These are phyloP conservation scores for Stachybotrys chlorohalonatus DNA, from an alignment of 2,329 filamentous ascomycete species.

Conservation along the genomic window DNA sequence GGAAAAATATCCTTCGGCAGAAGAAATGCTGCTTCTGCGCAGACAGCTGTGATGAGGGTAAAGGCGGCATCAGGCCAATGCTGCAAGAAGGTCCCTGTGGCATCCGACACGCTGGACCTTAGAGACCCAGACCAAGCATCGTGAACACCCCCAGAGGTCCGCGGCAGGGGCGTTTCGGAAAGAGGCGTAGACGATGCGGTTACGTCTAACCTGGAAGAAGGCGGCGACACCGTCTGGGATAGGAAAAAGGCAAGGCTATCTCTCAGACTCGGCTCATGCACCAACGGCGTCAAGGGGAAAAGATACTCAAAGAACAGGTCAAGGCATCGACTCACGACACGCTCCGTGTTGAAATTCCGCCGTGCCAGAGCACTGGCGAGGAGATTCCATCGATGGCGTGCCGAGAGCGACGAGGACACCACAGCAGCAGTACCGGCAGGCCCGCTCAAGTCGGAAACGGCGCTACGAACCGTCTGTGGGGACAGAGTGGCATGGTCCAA, in stretches of 20 bases:
- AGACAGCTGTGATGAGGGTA: slow-evolving; percentile 33
- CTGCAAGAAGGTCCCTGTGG: slow-evolving; percentile 9
- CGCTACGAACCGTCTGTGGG: slow-evolving; percentile 11
- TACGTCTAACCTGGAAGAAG: not conserved
- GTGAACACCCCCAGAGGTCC: not conserved
- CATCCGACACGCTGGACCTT: slow-evolving; percentile 4
- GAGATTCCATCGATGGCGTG: slow-evolving; percentile 18
- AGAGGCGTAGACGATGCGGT: not conserved
- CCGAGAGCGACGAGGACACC: slow-evolving; percentile 6
- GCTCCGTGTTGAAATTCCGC: slow-evolving; percentile 13
- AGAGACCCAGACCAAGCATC: slow-evolving; percentile 1
- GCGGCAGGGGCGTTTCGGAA: not conserved
- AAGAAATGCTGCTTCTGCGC: slow-evolving; percentile 30
- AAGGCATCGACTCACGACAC: slow-evolving; percentile 22
- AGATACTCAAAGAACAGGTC: slow-evolving; percentile 33
- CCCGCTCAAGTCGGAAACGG: slow-evolving; percentile 4
- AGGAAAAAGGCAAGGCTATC: slow-evolving; percentile 23
- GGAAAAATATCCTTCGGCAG: slow-evolving; percentile 29
- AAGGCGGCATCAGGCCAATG: slow-evolving; percentile 28
- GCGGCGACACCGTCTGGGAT: slow-evolving; percentile 4
- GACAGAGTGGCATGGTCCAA: slow-evolving; percentile 12
- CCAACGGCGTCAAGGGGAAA: slow-evolving; percentile 30
- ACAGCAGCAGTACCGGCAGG: not conserved
- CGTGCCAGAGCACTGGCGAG: slow-evolving; percentile 14
- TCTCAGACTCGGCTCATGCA: slow-evolving; percentile 30